Conservation (phyloP, 139 green algal species). For the Chlamydomonas sp. region DNA sequence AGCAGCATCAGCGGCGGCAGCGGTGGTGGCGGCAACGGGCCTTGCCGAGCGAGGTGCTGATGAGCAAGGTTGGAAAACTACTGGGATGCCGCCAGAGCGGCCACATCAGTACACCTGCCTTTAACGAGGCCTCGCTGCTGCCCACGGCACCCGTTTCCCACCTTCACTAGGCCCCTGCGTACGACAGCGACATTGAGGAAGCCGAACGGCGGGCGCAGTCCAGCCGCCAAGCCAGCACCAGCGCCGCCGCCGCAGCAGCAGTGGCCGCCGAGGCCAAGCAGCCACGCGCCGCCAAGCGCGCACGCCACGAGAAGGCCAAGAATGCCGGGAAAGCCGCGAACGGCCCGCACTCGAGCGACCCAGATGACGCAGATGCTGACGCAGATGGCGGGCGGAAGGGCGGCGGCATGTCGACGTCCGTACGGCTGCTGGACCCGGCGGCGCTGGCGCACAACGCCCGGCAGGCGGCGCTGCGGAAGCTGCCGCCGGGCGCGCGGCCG, state of each 20-base stretch:
- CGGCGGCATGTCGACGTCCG: slow-evolving; percentile 38
- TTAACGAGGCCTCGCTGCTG: not conserved
- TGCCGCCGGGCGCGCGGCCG: not conserved
- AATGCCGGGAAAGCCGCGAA: too few relatives aligned
- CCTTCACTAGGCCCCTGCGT: not conserved
- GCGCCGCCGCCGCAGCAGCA: not conserved
- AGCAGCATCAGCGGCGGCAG: too few relatives aligned
- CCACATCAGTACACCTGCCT: not conserved
- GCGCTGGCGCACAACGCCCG: slow-evolving; percentile 18
- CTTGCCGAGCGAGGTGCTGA: too few relatives aligned
- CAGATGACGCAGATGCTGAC: not conserved
- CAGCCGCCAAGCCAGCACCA: slow-evolving; percentile 17
- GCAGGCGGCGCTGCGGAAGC: not conserved
- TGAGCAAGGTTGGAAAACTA: too few relatives aligned
- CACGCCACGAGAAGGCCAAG: not conserved
- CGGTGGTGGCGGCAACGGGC: too few relatives aligned
- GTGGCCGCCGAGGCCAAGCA: not conserved
- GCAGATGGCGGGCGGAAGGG: not conserved
- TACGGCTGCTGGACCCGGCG: slow-evolving; percentile 42
- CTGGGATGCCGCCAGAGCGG: not conserved
- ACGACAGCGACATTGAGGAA: slow-evolving; percentile 24
- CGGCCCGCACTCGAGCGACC: too few relatives aligned
- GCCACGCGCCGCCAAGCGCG: not conserved
- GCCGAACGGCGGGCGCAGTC: slow-evolving; percentile 1
- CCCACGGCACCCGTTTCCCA: not conserved